Evolutionary conservation across 2,329 filamentous ascomycete species (phyloP), one percentile per base, ranked within the genome.

Genomic region (Ophiostoma triangulosporum): DNA sequence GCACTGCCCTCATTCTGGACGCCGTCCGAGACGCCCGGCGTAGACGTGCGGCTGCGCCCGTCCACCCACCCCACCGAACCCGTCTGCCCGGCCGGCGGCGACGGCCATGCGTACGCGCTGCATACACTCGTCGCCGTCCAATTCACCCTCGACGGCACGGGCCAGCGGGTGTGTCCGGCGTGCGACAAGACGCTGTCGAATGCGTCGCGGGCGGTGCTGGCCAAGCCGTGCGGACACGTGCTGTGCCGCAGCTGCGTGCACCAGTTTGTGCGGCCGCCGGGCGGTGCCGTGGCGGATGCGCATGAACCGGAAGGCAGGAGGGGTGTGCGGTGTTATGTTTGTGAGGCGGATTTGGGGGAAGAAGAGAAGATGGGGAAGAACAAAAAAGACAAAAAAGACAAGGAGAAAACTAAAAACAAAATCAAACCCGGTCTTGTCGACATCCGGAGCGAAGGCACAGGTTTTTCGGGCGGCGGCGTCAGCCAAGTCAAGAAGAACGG

Each of bases 171-270:
- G 50, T 98, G 91, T 66, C 93, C 93, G 0, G 84, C 85, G 46
- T 98, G 91, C 69, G 81, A 85, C 59, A 95, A 94, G 68, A 76
- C 73, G 1, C 74, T 97, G 12, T 85, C 80, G 48, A 97, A 97
- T 64, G 77, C 86, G 3, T 86, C 86, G 3, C 87, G 85, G 64
- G 87, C 90, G 0, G 80, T 90, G 65, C 73, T 96, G 51, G 83
- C 87, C 2, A 90, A 88, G 65, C 86, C 87, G 0, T 98, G 91
- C 62, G 91, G 91, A 0, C 91, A 98, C 65, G 89, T 97, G 1
- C 69, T 96, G 22, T 98, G 91, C 68, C 84, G 86, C 62, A 83
- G 78, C 36, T 96, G 91, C 63, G 84, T 90, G 15, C 78, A 83
- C 53, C 86, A 89, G 63, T 95, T 97, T 66, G 83, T 96, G 74